Evolutionary conservation across 73 alveolate genomes (phyloP), one percentile per base, ranked within the genome.

Genomic region (Uronychia setigera): DNA sequence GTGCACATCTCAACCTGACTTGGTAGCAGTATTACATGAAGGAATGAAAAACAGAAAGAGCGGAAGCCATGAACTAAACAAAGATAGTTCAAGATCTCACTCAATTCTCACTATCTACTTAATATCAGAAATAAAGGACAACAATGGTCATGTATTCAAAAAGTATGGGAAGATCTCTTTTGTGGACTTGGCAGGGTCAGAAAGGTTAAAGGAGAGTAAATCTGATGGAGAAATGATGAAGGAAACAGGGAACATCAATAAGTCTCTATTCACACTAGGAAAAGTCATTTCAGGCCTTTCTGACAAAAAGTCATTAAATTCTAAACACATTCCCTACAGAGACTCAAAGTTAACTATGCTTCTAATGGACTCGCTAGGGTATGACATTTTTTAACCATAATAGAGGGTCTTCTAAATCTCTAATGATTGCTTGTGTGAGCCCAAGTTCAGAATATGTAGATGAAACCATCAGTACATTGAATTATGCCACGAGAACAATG

Each of bases 121-220:
- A 32, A 97, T 98, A 58, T 94, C 99, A 30, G 99, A 98, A 95
- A 91, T 93, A 81, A 88, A 80, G 31, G 79, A 90, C n/a, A 93
- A 87, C 31, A 98, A 93, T 79, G 99, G 99, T 5, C 97, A 97
- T 92, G 94, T 89, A 30, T 95, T 95, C 87, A 96, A 96, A 80
- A 97, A 98, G 80, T 98, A 96, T 91, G 99, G 99, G 28, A 98
- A 98, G 81, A 93, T 98, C 33, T 97, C 99, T 9, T 98, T 97
- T 81, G 99, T 98, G 33, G 99, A 98, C 88, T 89, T 98, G 83
- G 99, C 99, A 26, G 99, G 99, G 0, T 90, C 98, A 81, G 99
- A 98, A 93, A 94, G 99, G 86, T 90, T 98, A 83, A 97, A 98
- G 81, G 99, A 98, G 79, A 92, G 98, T 0, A 96, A 98, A 86